Percentiles rank a stretch among this genome's conserved stretches.
Evolutionary conservation across 2,329 filamentous ascomycete species (phyloP).

Genomic region (Monosporascus sp.): DNA sequence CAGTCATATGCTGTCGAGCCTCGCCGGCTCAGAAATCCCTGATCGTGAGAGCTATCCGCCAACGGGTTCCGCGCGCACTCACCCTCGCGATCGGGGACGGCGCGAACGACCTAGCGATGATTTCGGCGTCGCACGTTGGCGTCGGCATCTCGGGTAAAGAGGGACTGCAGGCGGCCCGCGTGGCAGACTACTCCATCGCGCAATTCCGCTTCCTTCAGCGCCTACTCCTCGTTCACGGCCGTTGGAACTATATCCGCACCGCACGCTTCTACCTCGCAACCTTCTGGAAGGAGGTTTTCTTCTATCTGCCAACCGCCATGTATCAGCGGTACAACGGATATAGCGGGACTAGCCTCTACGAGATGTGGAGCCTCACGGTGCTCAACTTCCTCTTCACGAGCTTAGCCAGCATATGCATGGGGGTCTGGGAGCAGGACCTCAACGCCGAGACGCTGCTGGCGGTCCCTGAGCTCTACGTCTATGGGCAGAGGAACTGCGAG

Average conservation of each 20-base stretch:
- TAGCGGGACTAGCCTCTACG: conserved; percentile 86
- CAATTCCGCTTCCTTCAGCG: conserved; percentile 89
- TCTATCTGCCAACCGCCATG: conserved; percentile 78
- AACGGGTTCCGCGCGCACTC: conserved; percentile 66
- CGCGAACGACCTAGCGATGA: conserved; percentile 94
- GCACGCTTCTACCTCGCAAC: conserved; percentile 87
- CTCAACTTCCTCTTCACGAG: conserved; percentile 96
- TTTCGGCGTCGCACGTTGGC: conserved; percentile 78
- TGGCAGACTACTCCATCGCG: conserved; percentile 86
- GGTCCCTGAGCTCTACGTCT: conserved; percentile 84
- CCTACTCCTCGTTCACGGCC: conserved; percentile 76
- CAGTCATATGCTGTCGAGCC: conserved; percentile 89
- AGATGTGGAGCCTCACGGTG: conserved; percentile 79
- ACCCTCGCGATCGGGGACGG: conserved; percentile 92
- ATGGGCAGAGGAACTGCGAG: conserved; percentile 66
- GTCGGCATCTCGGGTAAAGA: conserved; percentile 91
- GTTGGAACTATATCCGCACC: conserved; percentile 86
- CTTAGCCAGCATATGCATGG: conserved; percentile 80
- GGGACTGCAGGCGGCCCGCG: conserved; percentile 82
- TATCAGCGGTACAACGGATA: conserved; percentile 84
- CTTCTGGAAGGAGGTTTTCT: conserved; percentile 85
- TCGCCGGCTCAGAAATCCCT: conserved; percentile 86
- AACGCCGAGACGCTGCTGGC: conserved; percentile 80
- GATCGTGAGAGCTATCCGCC: conserved; percentile 77
- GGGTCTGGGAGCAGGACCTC: conserved; percentile 89